Evolutionary conservation across 768 basidiomycete genomes (phyloP).

Genomic region (Butyriboletus loyo): DNA sequence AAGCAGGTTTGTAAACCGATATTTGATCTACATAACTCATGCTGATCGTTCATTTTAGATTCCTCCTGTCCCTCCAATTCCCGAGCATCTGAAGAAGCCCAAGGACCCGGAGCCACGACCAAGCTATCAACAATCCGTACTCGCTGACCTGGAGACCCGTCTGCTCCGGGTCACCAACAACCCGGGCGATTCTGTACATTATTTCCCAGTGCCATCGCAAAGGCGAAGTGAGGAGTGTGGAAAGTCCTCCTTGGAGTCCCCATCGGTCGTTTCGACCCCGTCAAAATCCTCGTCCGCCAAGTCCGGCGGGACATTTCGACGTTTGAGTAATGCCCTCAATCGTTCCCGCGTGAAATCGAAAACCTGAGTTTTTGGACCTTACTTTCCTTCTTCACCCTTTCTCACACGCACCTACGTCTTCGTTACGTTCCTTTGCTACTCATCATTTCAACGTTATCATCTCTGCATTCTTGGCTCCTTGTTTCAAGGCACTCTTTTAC

Average conservation of each 20-base stretch:
- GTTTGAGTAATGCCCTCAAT: constrained; percentile 16
- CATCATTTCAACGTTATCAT: constrained; percentile 15
- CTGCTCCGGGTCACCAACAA: constrained; percentile 26
- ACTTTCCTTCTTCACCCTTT: not conserved
- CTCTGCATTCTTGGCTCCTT: not conserved
- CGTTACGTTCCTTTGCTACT: constrained; percentile 9
- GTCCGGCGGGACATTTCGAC: constrained; percentile 20
- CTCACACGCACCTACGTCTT: constrained; percentile 2
- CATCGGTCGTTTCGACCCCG: constrained; percentile 24
- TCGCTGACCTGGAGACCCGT: constrained; percentile 31
- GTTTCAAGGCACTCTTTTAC: not conserved
- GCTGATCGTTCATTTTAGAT: constrained; percentile 15
- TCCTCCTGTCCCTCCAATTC: constrained; percentile 28
- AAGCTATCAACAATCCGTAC: constrained; percentile 30
- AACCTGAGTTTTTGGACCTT: constrained; percentile 2
- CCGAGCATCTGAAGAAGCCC: constrained; percentile 22
- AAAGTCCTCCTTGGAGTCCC: constrained; percentile 28
- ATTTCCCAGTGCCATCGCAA: constrained; percentile 34
- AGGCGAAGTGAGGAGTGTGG: constrained; percentile 28
- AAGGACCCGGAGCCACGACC: constrained; percentile 14
- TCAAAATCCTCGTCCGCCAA: constrained; percentile 22
- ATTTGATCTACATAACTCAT: not conserved
- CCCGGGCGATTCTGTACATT: constrained; percentile 32
- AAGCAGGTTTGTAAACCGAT: constrained; percentile 22
- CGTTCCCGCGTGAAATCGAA: constrained; percentile 25